Evolutionary conservation across 2,329 filamentous ascomycete genomes (phyloP).

Genomic region (Plectosphaerella sp.): DNA sequence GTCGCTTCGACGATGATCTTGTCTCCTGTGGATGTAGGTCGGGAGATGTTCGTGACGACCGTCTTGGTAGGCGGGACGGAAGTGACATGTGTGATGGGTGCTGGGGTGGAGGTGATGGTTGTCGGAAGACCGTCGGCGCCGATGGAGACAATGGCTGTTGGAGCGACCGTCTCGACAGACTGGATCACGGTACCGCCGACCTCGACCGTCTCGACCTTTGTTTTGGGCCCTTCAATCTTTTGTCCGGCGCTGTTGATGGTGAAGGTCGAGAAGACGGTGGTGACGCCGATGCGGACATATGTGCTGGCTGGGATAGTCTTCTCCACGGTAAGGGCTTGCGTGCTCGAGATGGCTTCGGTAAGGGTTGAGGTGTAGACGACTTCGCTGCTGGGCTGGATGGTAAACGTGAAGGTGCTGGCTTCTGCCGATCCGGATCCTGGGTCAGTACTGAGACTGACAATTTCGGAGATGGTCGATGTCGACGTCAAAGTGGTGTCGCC

Average conservation of each 20-base stretch:
- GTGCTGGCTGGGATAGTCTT: too few relatives aligned
- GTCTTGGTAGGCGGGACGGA: slow-evolving; percentile 16
- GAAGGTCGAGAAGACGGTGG: slow-evolving; percentile 8
- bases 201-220: slow-evolving; percentile 15
- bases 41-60: slow-evolving; percentile 15
- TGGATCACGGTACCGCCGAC: slow-evolving; percentile 13
- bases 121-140: slow-evolving; percentile 18
- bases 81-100: slow-evolving; percentile 15
- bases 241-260: not conserved
- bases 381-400: too few relatives aligned
- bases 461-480: not conserved
- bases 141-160: slow-evolving; percentile 18
- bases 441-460: too few relatives aligned
- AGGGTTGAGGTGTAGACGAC: too few relatives aligned
- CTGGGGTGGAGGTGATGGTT: slow-evolving; percentile 22
- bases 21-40: slow-evolving; percentile 2
- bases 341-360: too few relatives aligned
- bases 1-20: slow-evolving; percentile 14
- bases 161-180: slow-evolving; percentile 6
- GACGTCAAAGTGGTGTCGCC: not conserved
- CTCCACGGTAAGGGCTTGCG: too few relatives aligned
- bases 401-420: too few relatives aligned
- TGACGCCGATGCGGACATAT: slow-evolving; percentile 9
- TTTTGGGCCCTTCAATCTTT: slow-evolving; percentile 7
- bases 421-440: too few relatives aligned